Evolutionary conservation across 2,329 filamentous ascomycete species (phyloP), one percentile per base, ranked within the genome.

Genomic region (Colletotrichum falcatum): DNA sequence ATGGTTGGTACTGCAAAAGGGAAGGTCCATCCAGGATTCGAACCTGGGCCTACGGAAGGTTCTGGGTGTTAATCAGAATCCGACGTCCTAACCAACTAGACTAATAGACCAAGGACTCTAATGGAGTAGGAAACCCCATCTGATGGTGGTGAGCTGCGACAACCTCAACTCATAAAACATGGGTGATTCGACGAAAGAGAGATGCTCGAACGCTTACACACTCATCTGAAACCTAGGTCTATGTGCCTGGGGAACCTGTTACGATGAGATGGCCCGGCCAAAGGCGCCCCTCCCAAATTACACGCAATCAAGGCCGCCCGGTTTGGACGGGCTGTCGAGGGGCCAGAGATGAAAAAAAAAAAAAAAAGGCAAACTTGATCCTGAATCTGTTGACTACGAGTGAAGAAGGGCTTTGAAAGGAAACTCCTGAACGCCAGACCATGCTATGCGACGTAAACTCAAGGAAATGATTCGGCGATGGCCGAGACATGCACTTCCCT

Each of bases 31-130:
- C 68, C 68, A 71, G 68, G 68, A 71, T 71, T 71, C 68, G 68
- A 68, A 71, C 68, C 68, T 71, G 68, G 68, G 68, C 68, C 8
- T 71, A 71, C 68, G 68, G 68, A 71, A 71, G 20, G 16, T 37
- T 37, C 59, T 54, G 58, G 30, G 14, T 35, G 5, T 5, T 1
- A 63, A 35, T 71, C 68, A 71, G 68, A 71, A 71, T 71, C 68
- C 68, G 68, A 71, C 68, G 68, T 71, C 68, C 59, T 71, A 71
- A 71, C 68, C 68, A 71, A 71, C 68, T 71, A 71, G 68, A 71
- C 68, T 71, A 71, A 71, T 71, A 68, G 68, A 71, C 68, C 68
- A 3, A 16, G 12, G 1, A 0, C 1, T 8, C 0, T 9, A 16
- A 5, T 23, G 2, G 14, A 2, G 37, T 0, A 3, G 0, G 4